Evolutionary conservation across 495 filamentous ascomycete genomes (phyloP).

Genomic region (Penicillium subrubescens): DNA sequence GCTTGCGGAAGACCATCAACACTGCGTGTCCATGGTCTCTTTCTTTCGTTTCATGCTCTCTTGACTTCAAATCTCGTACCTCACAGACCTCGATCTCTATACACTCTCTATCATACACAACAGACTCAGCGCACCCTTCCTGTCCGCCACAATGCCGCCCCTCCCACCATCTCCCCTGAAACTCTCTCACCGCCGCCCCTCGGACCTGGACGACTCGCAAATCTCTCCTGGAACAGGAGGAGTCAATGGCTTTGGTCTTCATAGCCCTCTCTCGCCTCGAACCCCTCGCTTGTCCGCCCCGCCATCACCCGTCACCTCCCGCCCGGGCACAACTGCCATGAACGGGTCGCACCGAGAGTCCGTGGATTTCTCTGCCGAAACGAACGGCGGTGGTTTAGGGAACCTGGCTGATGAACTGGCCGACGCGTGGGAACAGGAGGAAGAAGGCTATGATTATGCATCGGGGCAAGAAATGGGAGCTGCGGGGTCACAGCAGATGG

Average conservation of each 20-base stretch:
- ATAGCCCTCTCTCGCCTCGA: conserved; percentile 43
- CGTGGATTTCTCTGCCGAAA: conserved; percentile 44
- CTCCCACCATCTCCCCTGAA: conserved; percentile 63
- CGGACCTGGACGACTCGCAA: conserved; percentile 58
- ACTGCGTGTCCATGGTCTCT: conserved; percentile 14
- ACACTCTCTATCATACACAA: neutral
- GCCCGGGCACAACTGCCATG: conserved; percentile 53
- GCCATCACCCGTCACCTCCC: conserved; percentile 62
- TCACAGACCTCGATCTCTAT: neutral
- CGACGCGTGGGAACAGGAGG: conserved; percentile 63
- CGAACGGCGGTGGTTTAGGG: conserved; percentile 63
- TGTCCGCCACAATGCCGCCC: conserved; percentile 23
- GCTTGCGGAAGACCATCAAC: conserved; percentile 6
- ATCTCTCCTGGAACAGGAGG: conserved; percentile 43
- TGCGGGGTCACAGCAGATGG: conserved; percentile 36
- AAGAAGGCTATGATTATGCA: conserved; percentile 48
- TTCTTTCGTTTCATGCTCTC: conserved; percentile 9
- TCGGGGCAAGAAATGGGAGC: conserved; percentile 44
- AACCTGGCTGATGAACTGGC: conserved; percentile 79
- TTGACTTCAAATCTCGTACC: neutral
- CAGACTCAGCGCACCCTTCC: conserved; percentile 13
- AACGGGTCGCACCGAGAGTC: conserved; percentile 51
- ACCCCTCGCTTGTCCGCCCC: conserved; percentile 57
- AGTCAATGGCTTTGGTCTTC: conserved; percentile 37
- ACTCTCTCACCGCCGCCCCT: conserved; percentile 65